These are phyloP conservation scores for Hortiboletus campestris DNA, from an alignment of 768 basidiomycete genomes.

Conservation along the genomic window DNA sequence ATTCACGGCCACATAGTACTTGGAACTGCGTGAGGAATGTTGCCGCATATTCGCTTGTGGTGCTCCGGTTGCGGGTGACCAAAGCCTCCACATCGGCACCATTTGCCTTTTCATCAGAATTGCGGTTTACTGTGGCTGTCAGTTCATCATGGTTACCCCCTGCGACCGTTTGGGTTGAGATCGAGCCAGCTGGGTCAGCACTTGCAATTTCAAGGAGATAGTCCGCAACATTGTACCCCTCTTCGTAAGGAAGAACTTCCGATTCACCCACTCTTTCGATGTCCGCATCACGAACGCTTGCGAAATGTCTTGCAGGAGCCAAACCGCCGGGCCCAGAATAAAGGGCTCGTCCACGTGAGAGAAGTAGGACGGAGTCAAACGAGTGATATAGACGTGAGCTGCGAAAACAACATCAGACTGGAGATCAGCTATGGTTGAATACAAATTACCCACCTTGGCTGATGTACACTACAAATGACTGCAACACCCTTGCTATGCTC, in stretches of 20 bases:
- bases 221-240: conserved; percentile 91
- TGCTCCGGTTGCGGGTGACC: conserved; percentile 11
- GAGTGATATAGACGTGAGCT: conserved; percentile 83
- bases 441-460: conserved; percentile 58
- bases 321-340: conserved; percentile 79
- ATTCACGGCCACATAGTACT: conserved; percentile 78
- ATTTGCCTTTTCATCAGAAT: conserved; percentile 14
- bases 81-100: conserved; percentile 21
- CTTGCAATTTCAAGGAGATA: conserved; percentile 88
- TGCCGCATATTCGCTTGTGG: conserved; percentile 50
- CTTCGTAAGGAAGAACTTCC: conserved; percentile 52
- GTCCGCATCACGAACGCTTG: conserved; percentile 26
- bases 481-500: conserved; percentile 62
- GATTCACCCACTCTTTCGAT: conserved; percentile 36
- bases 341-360: conserved; percentile 73
- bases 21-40: conserved; percentile 90
- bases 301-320: conserved; percentile 67
- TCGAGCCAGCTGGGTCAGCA: conserved; percentile 51
- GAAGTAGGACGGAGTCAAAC: conserved; percentile 78
- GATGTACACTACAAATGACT: conserved; percentile 85
- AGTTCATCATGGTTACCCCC: conserved; percentile 3
- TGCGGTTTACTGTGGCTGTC: background rate
- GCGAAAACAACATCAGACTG: background rate
- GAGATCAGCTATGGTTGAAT: background rate
- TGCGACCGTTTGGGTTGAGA: conserved; percentile 28